Conservation (phyloP, 1,284 basidiomycete species). For the Schizophyllum commune region DNA sequence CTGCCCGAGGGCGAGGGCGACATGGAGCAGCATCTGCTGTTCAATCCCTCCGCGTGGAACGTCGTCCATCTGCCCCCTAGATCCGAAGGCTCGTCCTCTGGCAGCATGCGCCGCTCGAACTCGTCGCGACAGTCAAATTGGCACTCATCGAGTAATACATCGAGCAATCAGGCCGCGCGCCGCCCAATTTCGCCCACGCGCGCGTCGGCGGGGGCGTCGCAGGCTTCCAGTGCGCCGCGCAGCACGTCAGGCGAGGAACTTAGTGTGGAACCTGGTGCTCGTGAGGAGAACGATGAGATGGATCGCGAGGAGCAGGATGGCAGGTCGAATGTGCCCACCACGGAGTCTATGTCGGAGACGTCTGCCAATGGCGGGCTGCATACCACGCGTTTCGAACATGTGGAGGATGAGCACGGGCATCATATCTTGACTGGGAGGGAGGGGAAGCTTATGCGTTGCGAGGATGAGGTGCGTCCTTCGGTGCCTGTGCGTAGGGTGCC, state of each 20-base stretch:
- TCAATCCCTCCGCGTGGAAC: conserved; percentile 39
- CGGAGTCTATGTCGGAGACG: conserved; percentile 5
- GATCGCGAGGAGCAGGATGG: not conserved
- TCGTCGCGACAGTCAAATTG: not conserved
- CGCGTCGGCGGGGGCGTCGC: conserved; percentile 12
- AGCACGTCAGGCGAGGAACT: no score
- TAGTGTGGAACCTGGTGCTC: no score
- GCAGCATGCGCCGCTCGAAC: not conserved
- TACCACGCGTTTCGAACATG: conserved; percentile 63
- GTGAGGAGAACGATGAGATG: not conserved
- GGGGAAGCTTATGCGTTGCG: conserved; percentile 62
- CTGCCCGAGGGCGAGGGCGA: conserved; percentile 4
- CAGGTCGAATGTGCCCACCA: conserved; percentile 1
- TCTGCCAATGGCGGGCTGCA: conserved; percentile 14
- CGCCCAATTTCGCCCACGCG: conserved; percentile 4
- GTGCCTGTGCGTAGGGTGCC: not conserved
- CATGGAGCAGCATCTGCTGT: conserved; percentile 13
- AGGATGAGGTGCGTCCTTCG: conserved; percentile 60
- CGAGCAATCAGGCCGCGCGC: not conserved
- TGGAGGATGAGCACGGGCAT: conserved; percentile 62
- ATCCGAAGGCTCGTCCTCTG: conserved; percentile 7
- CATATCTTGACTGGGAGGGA: conserved; percentile 72
- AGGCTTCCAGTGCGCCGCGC: conserved; percentile 6
- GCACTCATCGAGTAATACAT: not conserved
- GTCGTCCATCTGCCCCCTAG: conserved; percentile 44